phyloP scores from a whole-genome alignment of 2,329 filamentous ascomycete genomes.

The Harringtonia aguacate region DNA sequence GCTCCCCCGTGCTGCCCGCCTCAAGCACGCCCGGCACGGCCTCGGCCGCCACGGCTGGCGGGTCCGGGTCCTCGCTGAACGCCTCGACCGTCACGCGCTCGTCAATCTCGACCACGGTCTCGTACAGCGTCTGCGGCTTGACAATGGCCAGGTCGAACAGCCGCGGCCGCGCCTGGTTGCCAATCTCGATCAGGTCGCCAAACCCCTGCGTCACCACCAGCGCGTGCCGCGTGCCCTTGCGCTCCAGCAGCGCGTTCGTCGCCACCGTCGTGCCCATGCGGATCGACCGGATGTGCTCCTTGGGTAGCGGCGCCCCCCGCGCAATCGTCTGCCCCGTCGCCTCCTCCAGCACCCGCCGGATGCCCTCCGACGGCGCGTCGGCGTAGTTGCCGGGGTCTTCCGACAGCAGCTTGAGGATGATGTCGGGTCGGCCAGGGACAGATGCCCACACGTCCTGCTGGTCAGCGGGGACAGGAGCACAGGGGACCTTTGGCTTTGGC shows the following conservation, averaged over 20 bases:
- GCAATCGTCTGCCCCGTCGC: slow-evolving; percentile 69
- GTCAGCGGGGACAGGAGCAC: too few relatives aligned
- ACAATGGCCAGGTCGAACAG: slow-evolving; percentile 86
- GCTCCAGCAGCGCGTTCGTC: slow-evolving; percentile 81
- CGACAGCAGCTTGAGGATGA: slow-evolving; percentile 46
- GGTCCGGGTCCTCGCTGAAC: slow-evolving; percentile 75
- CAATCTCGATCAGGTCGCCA: slow-evolving; percentile 77
- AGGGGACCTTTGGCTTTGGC: too few relatives aligned
- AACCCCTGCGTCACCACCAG: slow-evolving; percentile 83
- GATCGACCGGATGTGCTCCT: slow-evolving; percentile 75
- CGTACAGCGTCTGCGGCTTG: slow-evolving; percentile 80
- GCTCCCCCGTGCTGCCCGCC: too few relatives aligned
- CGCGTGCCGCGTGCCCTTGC: slow-evolving; percentile 82
- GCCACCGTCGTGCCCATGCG: slow-evolving; percentile 95
- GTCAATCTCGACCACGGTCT: slow-evolving; percentile 77
- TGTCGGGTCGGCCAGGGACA: too few relatives aligned
- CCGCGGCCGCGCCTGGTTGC: slow-evolving; percentile 79
- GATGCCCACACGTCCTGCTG: too few relatives aligned
- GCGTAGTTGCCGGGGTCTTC: slow-evolving; percentile 82
- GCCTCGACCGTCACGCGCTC: slow-evolving; percentile 87
- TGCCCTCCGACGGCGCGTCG: slow-evolving; percentile 85
- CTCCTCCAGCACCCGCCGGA: slow-evolving; percentile 71
- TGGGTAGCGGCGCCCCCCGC: slow-evolving; percentile 70
- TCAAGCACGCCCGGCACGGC: slow-evolving; percentile 63
- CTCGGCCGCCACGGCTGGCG: slow-evolving; percentile 47